A percentile compares a stretch with the other conserved stretches of the same genome.
phyloP scores from a whole-genome alignment of 352 stramenopile genomes.

The Pythium guiyangense region DNA sequence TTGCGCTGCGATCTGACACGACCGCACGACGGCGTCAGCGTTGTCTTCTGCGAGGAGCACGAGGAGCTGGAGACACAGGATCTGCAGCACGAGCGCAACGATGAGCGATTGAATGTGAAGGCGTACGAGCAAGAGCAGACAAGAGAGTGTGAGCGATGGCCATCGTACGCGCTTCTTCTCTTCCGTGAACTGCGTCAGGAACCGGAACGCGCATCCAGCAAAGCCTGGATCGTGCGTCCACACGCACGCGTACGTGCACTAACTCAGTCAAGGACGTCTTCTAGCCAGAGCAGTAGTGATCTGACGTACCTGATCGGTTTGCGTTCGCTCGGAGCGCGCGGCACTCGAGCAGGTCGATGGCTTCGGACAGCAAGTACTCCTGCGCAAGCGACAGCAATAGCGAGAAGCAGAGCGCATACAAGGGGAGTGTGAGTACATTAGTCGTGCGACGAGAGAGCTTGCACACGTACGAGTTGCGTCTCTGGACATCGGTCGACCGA shows the following conservation, averaged over 20 bases:
- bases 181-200: slow-evolving; percentile 48
- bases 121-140: too few species aligned
- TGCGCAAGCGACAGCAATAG: slow-evolving; percentile 13
- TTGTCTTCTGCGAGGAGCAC: slow-evolving; percentile 54
- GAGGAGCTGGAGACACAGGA: slow-evolving; percentile 48
- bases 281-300: not conserved
- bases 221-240: slow-evolving; percentile 29
- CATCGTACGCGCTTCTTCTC: slow-evolving; percentile 45
- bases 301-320: slow-evolving; percentile 37
- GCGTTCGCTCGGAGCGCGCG: slow-evolving; percentile 32
- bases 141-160: not conserved
- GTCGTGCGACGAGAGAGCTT: not conserved
- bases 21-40: slow-evolving; percentile 34
- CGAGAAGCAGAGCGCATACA: too few species aligned
- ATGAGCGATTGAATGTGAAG: not conserved
- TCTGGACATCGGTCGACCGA: slow-evolving; percentile 60
- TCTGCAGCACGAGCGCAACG: slow-evolving; percentile 18
- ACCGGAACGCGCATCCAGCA: slow-evolving; percentile 50
- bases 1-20: slow-evolving; percentile 59
- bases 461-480: slow-evolving; percentile 37
- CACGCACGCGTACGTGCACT: not conserved
- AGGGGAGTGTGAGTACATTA: not conserved
- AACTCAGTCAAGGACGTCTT: not conserved
- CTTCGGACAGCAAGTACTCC: slow-evolving; percentile 55
- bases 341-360: slow-evolving; percentile 47